Evolutionary conservation across 2,329 filamentous ascomycete species (phyloP), one percentile per base, ranked within the genome.

Genomic region (Proliferodiscus dingleyae): DNA sequence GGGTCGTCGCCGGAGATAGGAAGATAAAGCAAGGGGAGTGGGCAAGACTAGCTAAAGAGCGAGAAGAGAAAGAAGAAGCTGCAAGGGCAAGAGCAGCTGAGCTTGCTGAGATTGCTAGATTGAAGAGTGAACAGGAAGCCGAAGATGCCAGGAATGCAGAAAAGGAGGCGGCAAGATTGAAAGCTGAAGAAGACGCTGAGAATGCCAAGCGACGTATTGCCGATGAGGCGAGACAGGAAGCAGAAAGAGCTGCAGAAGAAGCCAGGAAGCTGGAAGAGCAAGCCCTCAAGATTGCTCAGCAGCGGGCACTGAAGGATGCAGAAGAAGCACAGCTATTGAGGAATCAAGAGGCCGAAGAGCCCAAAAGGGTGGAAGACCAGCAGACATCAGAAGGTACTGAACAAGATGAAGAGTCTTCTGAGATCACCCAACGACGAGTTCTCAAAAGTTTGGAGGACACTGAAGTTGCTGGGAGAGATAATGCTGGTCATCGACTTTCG

Each of bases 1-100:
- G 93, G 93, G 80, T 83, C 34, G 82, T 85, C 38, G 76, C 83
- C 38, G 89, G 87, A 24, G 88, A 94, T 60, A 76, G 76, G 49
- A 83, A 78, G 57, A 75, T 90, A n/a, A 72, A 83, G 40, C 80
- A 87, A 54, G 76, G 80, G 18, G 80, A 90, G 54, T 76, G 70
- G 68, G 62, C 64, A 4, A 55, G 53, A 38, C 43, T 54, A 50
- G 49, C 47, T 6, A 55, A 51, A 36, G 32, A 41, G 10, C 43
- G 51, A 50, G 46, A 57, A 52, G 43, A 57, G 51, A 28, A 61
- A 54, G 62, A 65, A 39, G 59, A 61, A 45, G 54, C 59, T 28
- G 16, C 45, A 15, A 45, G 30, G 37, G 19, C 50, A 58, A 51
- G 55, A 59, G 37, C 54, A 30, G 49, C 44, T 9, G 44, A 54